Evolutionary conservation across 106 monocot genomes (phyloP).

Genomic region (Phalaenopsis equestris): DNA sequence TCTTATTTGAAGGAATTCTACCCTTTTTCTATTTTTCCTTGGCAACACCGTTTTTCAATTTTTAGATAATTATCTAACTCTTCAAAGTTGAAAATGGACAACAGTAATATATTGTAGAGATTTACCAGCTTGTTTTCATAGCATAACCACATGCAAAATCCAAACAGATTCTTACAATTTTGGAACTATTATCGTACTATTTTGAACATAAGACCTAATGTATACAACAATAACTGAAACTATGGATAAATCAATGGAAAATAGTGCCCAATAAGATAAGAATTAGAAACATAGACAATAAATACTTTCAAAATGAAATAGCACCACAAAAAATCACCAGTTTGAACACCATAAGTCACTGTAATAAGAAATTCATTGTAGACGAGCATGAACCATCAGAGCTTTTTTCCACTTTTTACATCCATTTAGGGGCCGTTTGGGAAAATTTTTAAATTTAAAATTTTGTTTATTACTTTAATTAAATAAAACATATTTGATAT

Average conservation of each 20-base stretch:
- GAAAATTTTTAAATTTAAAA: too few relatives aligned
- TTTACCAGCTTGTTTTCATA: background rate
- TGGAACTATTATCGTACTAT: background rate
- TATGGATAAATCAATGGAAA: background rate
- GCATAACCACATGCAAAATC: background rate
- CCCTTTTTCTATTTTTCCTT: too few relatives aligned
- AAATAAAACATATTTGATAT: too few relatives aligned
- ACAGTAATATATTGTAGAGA: background rate
- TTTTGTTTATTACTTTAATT: too few relatives aligned
- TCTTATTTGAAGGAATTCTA: too few relatives aligned
- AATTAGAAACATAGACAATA: background rate
- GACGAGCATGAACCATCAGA: background rate
- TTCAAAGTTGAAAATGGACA: background rate
- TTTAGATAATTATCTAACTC: too few relatives aligned
- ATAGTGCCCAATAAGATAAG: background rate
- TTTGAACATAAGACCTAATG: background rate
- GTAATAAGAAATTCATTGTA: background rate
- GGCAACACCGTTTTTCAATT: too few relatives aligned
- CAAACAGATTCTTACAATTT: background rate
- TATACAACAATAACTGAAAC: background rate
- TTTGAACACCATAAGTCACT: background rate
- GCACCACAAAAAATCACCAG: background rate
- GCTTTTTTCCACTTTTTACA: background rate
- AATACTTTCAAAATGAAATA: background rate
- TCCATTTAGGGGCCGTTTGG: background rate